Percentiles rank a stretch among this genome's conserved stretches.
These are phyloP conservation scores for Neopestalotiopsis clavispora DNA, from an alignment of 2,329 filamentous ascomycete genomes.

Conservation along the genomic window DNA sequence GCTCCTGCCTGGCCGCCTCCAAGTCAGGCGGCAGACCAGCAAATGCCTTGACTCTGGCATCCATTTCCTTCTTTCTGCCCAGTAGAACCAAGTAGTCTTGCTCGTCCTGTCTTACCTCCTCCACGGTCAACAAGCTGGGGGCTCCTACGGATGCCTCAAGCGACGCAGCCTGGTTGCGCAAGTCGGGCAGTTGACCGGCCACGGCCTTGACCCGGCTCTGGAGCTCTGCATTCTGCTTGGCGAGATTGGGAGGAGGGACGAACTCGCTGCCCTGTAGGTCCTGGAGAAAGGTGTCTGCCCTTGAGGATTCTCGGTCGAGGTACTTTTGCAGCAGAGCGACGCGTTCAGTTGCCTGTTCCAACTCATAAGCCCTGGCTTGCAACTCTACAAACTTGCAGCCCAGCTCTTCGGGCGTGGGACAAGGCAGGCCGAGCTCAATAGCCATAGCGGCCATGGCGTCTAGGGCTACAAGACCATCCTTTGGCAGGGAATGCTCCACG, in stretches of 20 bases:
- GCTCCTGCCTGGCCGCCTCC: slow-evolving; percentile 69
- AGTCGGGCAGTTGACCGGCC: slow-evolving; percentile 69
- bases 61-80: slow-evolving; percentile 61
- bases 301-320: slow-evolving; percentile 55
- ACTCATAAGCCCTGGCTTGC: slow-evolving; percentile 56
- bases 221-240: slow-evolving; percentile 75
- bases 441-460: slow-evolving; percentile 61
- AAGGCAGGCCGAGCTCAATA: slow-evolving; percentile 53
- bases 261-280: slow-evolving; percentile 53
- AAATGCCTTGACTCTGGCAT: slow-evolving; percentile 68
- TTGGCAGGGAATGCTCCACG: slow-evolving; percentile 58
- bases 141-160: slow-evolving; percentile 38
- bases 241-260: slow-evolving; percentile 61
- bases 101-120: slow-evolving; percentile 64
- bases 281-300: slow-evolving; percentile 43
- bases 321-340: slow-evolving; percentile 61
- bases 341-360: slow-evolving; percentile 60
- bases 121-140: slow-evolving; percentile 46
- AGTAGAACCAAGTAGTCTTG: slow-evolving; percentile 62
- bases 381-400: slow-evolving; percentile 59
- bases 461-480: slow-evolving; percentile 60
- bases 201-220: slow-evolving; percentile 73
- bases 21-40: slow-evolving; percentile 75
- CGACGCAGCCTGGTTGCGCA: slow-evolving; percentile 58
- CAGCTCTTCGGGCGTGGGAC: slow-evolving; percentile 53